Evolutionary conservation across 2,329 filamentous ascomycete species (phyloP), one percentile per base, ranked within the genome.

Genomic region (Ophiostoma ulmi): DNA sequence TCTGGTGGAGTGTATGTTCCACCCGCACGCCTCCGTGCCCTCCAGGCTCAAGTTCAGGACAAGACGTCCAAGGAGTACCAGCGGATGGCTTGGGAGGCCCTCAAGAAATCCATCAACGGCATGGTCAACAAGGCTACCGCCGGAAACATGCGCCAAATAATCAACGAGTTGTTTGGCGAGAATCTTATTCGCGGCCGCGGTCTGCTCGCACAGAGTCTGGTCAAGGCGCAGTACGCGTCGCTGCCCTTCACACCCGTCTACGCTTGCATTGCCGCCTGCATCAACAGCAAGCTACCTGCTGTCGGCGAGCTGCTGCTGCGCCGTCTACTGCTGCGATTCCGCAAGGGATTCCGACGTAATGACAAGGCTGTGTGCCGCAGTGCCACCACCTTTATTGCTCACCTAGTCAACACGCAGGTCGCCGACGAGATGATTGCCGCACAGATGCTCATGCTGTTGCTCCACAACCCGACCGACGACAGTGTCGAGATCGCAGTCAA

Each of bases 81-180:
- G 85, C 92, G 95, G 76, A 97, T 99, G 92, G 93, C 94, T 10
- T 99, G 95, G 95, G 95, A 99, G 81, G 94, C 94, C 14, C 83
- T 99, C 77, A 99, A 99, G 83, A 99, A 99, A 84, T 95, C 92
- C 67, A 97, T 99, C 81, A 98, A 99, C 78, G 95, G 95, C 76
- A 83, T 99, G 74, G 97, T 99, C 85, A 99, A 99, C 86, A 99
- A 99, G 84, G 91, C 97, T 84, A 98, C 98, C 81, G 92, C 94
- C 70, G 92, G 91, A 44, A 99, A 99, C 80, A 98, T 99, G 85
- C 98, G 99, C 81, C 87, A 91, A 78, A 97, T 99, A 73, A 93
- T 98, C 35, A 94, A 94, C 1, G 95, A 99, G 81, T 85, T 99
- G 65, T 99, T 99, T 80, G 88, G 89, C 68, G 95, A 99, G 84